phyloP scores from a whole-genome alignment of 805 yeast species.

The Candida koratica region DNA sequence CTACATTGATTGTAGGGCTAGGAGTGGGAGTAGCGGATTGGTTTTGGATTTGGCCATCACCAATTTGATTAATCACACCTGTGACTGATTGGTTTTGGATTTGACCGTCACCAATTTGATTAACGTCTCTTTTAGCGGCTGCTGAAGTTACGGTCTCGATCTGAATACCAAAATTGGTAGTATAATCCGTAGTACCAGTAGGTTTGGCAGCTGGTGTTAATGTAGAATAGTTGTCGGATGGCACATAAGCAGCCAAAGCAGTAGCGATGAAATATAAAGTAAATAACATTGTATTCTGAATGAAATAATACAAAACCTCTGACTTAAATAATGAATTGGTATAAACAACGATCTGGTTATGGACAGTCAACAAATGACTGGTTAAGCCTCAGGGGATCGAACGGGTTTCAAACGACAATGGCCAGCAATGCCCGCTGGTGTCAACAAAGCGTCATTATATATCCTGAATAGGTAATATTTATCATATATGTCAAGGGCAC shows the following conservation, averaged over 20 bases:
- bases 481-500: conserved; percentile 3
- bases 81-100: conserved; percentile 49
- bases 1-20: conserved; percentile 26
- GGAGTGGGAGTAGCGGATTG: conserved; percentile 26
- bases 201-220: conserved; percentile 59
- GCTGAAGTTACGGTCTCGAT: conserved; percentile 59
- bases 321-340: not conserved
- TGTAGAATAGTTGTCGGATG: conserved; percentile 67
- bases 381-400: too few species aligned
- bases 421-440: conserved; percentile 6
- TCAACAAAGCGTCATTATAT: not conserved
- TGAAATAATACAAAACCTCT: too few species aligned
- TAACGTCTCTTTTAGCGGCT: conserved; percentile 33
- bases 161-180: conserved; percentile 63
- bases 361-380: not conserved
- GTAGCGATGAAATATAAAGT: conserved; percentile 12
- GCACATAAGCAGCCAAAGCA: conserved; percentile 59
- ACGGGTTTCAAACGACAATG: not conserved
- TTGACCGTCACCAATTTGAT: conserved; percentile 33
- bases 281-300: too few species aligned
- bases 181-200: conserved; percentile 47
- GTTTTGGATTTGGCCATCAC: conserved; percentile 33
- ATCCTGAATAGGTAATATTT: not conserved
- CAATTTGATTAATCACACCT: conserved; percentile 28
- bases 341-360: conserved; percentile 2